Conservation (phyloP, 2,329 filamentous ascomycete species). For the Knufia fluminis region DNA sequence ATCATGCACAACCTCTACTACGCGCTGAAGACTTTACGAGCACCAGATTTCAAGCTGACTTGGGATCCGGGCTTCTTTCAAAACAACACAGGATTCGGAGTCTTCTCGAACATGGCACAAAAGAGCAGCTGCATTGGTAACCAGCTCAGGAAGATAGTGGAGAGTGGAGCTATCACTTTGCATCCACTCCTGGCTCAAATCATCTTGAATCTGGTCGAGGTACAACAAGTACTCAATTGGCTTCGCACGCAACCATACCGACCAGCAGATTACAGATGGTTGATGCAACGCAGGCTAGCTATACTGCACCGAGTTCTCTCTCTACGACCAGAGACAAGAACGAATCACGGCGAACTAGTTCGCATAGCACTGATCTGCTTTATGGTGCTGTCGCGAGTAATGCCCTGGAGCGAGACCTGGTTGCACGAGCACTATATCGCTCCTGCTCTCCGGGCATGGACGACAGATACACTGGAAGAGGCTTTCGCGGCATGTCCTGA, state of each 20-base stretch:
- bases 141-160: not conserved
- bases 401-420: slow-evolving; percentile 1
- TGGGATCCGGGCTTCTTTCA: slow-evolving; percentile 14
- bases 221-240: slow-evolving; percentile 11
- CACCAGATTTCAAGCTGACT: slow-evolving; percentile 11
- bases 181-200: not conserved
- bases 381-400: not conserved
- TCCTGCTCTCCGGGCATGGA: not conserved
- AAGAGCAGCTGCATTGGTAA: slow-evolving; percentile 4
- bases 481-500: not conserved
- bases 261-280: slow-evolving; percentile 14
- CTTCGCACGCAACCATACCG: slow-evolving; percentile 9
- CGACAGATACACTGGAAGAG: not conserved
- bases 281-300: slow-evolving; percentile 11
- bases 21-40: slow-evolving; percentile 9
- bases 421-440: slow-evolving; percentile 1
- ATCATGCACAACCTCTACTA: slow-evolving; percentile 12
- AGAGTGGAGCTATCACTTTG: slow-evolving; percentile 9
- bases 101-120: not conserved
- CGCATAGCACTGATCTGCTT: slow-evolving; percentile 8
- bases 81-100: slow-evolving; percentile 1
- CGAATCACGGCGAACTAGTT: slow-evolving; percentile 10
- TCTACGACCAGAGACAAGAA: slow-evolving; percentile 9
- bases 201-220: slow-evolving; percentile 11
- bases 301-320: slow-evolving; percentile 14